A percentile compares a stretch with the other conserved stretches of the same genome.
phyloP scores from a whole-genome alignment of 2,329 filamentous ascomycete species.

The Pseudogymnoascus sp. region DNA sequence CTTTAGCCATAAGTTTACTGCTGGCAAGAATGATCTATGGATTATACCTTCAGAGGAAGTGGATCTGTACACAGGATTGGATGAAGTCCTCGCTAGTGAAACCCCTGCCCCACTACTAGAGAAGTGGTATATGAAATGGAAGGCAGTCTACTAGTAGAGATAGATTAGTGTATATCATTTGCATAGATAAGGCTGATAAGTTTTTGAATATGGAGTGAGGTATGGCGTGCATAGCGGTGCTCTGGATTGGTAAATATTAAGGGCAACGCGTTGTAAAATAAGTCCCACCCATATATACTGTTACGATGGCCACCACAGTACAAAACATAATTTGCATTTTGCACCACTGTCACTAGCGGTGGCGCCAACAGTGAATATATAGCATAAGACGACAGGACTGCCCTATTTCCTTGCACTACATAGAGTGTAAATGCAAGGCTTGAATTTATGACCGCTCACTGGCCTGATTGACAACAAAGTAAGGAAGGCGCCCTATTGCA shows the following conservation, averaged over 20 bases:
- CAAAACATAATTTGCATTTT: no score
- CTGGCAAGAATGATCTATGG: not conserved
- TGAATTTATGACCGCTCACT: no score
- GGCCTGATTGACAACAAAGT: no score
- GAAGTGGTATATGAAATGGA: not conserved
- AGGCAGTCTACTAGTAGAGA: not conserved
- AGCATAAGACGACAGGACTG: no score
- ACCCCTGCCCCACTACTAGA: constrained; percentile 7
- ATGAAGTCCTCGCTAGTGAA: constrained; percentile 27
- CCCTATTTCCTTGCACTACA: no score
- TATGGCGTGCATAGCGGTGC: not conserved
- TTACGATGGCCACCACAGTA: no score
- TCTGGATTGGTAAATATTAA: not conserved
- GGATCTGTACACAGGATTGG: constrained; percentile 44
- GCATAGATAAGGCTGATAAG: not conserved
- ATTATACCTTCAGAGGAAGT: constrained; percentile 20
- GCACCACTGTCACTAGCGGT: no score
- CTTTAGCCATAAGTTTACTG: not conserved
- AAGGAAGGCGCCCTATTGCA: no score
- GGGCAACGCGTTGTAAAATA: no score
- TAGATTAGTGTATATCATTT: not conserved
- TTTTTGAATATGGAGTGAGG: not conserved
- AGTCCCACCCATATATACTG: no score
- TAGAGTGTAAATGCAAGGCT: no score
- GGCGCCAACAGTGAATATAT: no score